Evolutionary conservation across 2,329 filamentous ascomycete genomes (phyloP), one percentile per base, ranked within the genome.

Genomic region (Aspergillus quadrilineatus): DNA sequence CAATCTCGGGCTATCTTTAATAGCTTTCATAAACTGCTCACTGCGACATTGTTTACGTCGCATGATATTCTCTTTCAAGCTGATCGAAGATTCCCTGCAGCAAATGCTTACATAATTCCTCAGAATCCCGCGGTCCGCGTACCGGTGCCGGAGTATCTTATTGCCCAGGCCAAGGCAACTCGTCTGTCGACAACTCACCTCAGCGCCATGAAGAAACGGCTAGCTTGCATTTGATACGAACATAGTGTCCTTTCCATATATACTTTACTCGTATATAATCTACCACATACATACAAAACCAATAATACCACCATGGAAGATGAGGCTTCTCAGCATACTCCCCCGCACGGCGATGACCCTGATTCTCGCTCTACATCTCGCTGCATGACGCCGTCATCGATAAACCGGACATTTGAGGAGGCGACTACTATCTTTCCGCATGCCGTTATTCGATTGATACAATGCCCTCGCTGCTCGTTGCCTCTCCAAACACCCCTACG

Each of bases 401-500:
- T 32, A 22, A 32, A 9, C 7, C 17, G n/a, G n/a, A 12, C 26
- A n/a, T n/a, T 10, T 4, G 42, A 37, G n/a, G 9, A 43, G 15
- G 32, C 8, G 4, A 12, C 29, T 7, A 14, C 10, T 41, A 7
- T 37, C 26, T 39, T 50, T 5, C 56, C 84, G 15, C 81, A 89
- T 61, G 77, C 83, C 56, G 78, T 92, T 53, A 80, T 95, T 59
- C 86, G 87, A 43, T 77, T 94, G 41, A 81, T 94, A 52, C 90
- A 95, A 74, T 97, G 92, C 70, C 82, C 82, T 9, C 77, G 82
- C 60, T 96, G 92, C 72, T 89, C 87, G 3, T 78, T 77, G 43
- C 87, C 88, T 1, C 77, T 94, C 30, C 79, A 75, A 45, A 79
- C 84, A 7, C 89, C 92, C 4, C 80, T 91, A 55, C 89, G 89